Base-by-base conservation (phyloP, 768 basidiomycete genomes). In the Punctularia strigosozonata region DNA sequence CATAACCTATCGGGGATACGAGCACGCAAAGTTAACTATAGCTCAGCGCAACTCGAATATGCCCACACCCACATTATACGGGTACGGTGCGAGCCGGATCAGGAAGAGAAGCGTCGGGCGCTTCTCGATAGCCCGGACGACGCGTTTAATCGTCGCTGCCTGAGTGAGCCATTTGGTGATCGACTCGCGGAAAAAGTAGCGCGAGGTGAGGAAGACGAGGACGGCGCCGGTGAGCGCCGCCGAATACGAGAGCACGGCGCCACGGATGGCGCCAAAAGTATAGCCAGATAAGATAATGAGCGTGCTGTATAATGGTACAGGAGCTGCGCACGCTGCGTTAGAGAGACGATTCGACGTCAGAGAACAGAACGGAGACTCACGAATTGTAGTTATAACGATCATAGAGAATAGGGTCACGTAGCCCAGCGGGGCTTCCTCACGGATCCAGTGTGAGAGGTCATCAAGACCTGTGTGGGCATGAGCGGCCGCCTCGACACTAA, bases 31-130 rank as follows among this genome's bases (percentile, higher is more conserved):
- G n/a, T n/a, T n/a, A n/a, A n/a, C n/a, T n/a, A n/a, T n/a, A n/a
- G n/a, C n/a, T n/a, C n/a, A n/a, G n/a, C n/a, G n/a, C n/a, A n/a
- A n/a, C n/a, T n/a, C n/a, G n/a, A n/a, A n/a, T n/a, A n/a, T n/a
- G n/a, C n/a, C n/a, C n/a, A n/a, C n/a, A n/a, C n/a, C n/a, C 51
- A 94, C 84, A 62, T 94, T 94, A 65, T 84, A 88, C 0, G 83
- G 86, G 54, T 89, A 88, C 3, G 87, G 87, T n/a, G 85, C 89
- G 39, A 91, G 69, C 36, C 91, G 82, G 49, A 95, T 86, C 43
- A 94, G 75, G 64, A 94, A 89, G 15, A 95, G 75, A 4, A 95
- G 69, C 51, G 79, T 79, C 1, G 90, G 90, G 37, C 80, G 76
- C 58, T 78, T 77, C 62, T 92, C 88, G 47, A 95, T 82, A 18